phyloP scores from a whole-genome alignment of 371 early-diverging fungal genomes.

The Syncephalis fuscata region DNA sequence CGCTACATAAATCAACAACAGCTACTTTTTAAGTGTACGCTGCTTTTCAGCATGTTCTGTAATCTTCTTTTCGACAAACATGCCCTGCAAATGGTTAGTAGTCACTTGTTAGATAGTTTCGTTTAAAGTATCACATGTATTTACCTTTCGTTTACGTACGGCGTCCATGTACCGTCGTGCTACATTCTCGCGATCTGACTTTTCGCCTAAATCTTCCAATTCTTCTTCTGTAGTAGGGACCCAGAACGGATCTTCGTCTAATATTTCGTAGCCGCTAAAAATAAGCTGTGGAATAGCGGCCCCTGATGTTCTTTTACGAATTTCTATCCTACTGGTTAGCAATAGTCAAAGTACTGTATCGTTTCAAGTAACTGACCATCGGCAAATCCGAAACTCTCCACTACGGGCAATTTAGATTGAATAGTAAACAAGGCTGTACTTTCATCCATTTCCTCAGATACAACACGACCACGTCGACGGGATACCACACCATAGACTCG shows the following conservation, averaged over 20 bases:
- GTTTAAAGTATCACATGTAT: not conserved
- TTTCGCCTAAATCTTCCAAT: conserved; percentile 92
- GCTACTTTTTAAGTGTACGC: conserved; percentile 47
- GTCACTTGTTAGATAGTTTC: not conserved
- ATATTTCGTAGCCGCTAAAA: conserved; percentile 77
- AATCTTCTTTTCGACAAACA: conserved; percentile 79
- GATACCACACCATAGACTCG: conserved; percentile 88
- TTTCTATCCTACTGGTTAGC: conserved; percentile 46
- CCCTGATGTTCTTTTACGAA: conserved; percentile 85
- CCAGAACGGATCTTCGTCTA: conserved; percentile 96
- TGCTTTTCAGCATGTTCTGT: conserved; percentile 91
- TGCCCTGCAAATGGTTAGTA: conserved; percentile 27
- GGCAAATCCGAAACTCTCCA: conserved; percentile 97
- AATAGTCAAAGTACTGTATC: no score
- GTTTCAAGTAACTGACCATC: conserved; percentile 41
- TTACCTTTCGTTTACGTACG: conserved; percentile 85
- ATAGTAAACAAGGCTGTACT: conserved; percentile 92
- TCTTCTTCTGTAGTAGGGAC: conserved; percentile 94
- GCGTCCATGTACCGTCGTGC: conserved; percentile 88
- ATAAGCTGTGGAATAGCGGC: conserved; percentile 90
- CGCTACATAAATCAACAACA: no score
- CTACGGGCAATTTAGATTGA: conserved; percentile 82
- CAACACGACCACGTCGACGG: conserved; percentile 68
- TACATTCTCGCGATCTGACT: conserved; percentile 90
- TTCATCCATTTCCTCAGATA: conserved; percentile 88